Evolutionary conservation across 257 asterid genomes (phyloP).

Genomic region (Solanum ossicruentum): DNA sequence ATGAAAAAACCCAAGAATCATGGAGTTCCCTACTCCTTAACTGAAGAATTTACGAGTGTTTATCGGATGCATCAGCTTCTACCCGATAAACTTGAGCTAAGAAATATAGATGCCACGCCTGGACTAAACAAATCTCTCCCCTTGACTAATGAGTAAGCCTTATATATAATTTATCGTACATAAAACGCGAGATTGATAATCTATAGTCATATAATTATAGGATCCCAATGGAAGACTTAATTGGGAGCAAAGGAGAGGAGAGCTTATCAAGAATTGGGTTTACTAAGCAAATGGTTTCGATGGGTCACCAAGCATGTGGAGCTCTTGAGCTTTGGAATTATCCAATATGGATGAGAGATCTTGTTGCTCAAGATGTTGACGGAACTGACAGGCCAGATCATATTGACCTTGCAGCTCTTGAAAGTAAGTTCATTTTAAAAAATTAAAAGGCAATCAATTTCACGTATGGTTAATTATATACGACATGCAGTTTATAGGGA

Average conservation of each 20-base stretch:
- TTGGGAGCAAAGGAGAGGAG: conserved; percentile 22
- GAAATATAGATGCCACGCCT: conserved; percentile 30
- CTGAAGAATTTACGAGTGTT: conserved; percentile 46
- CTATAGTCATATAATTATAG: background rate
- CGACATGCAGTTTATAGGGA: conserved; percentile 44
- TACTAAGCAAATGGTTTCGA: conserved; percentile 41
- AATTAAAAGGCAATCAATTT: too few species aligned
- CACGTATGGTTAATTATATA: too few species aligned
- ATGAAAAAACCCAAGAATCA: conserved; percentile 25
- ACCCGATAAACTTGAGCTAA: conserved; percentile 26
- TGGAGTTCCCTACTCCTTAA: conserved; percentile 47
- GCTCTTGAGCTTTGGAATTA: conserved; percentile 58
- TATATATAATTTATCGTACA: too few species aligned
- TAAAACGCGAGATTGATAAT: too few species aligned
- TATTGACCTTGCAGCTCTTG: conserved; percentile 44
- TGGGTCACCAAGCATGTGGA: conserved; percentile 69
- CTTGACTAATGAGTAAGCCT: conserved; percentile 10
- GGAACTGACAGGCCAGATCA: conserved; percentile 37
- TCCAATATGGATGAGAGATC: conserved; percentile 42
- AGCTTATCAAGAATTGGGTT: conserved; percentile 29
- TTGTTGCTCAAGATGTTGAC: conserved; percentile 28
- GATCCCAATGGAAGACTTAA: conserved; percentile 25
- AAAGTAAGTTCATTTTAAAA: conserved; percentile 16
- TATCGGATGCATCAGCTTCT: conserved; percentile 54
- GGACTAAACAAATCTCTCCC: conserved; percentile 52